Percentiles rank a stretch among this genome's conserved stretches.
Conservation (phyloP, 306 rosid species). For the Coriaria nepalensis region DNA sequence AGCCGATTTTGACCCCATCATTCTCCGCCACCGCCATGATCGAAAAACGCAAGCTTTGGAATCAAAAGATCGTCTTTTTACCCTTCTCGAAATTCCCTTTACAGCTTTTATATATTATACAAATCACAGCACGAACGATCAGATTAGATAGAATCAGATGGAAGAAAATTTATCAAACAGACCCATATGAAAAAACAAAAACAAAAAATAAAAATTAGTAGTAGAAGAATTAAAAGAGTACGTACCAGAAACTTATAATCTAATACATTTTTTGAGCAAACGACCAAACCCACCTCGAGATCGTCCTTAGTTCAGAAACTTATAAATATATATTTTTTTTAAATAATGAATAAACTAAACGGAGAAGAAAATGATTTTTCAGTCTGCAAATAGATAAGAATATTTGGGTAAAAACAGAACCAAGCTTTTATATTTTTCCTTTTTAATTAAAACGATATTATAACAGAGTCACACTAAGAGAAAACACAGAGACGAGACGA, state of each 20-base stretch:
- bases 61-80: not conserved
- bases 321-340: not conserved
- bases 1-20: conserved; percentile 19
- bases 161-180: not conserved
- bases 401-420: too few relatives aligned
- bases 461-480: too few relatives aligned
- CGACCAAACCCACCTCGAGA: not conserved
- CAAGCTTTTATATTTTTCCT: too few relatives aligned
- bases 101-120: not conserved
- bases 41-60: conserved; percentile 9
- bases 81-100: not conserved
- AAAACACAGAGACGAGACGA: too few relatives aligned
- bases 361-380: not conserved
- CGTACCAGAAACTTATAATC: not conserved
- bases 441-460: too few relatives aligned
- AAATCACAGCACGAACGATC: too few relatives aligned
- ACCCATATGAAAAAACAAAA: not conserved
- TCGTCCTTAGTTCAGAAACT: not conserved
- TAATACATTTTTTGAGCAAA: not conserved
- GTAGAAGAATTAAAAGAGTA: not conserved
- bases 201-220: too few relatives aligned
- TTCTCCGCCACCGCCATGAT: conserved; percentile 87
- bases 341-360: not conserved
- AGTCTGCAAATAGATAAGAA: too few relatives aligned
- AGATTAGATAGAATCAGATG: not conserved